Evolutionary conservation across 192 early-diverging fungal genomes (phyloP).

Genomic region (Powellomyces hirtus): DNA sequence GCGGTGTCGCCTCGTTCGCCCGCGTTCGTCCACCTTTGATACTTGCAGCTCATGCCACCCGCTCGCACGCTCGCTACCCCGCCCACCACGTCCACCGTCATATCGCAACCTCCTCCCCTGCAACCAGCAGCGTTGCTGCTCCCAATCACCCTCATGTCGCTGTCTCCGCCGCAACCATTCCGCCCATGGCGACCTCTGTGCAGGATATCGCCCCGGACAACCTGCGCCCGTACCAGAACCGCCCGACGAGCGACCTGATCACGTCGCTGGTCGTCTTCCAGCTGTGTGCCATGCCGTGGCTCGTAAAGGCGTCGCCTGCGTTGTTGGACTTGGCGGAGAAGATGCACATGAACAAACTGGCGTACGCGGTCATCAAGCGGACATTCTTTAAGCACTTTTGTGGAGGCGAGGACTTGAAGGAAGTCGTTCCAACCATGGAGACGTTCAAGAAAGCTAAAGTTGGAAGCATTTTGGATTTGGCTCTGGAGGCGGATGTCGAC

Average conservation of each 20-base stretch:
- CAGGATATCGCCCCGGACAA: no score
- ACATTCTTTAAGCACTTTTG: constrained; percentile 93
- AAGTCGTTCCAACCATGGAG: constrained; percentile 82
- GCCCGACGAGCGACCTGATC: constrained; percentile 56
- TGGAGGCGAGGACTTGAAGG: constrained; percentile 81
- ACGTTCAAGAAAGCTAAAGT: constrained; percentile 58
- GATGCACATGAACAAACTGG: constrained; percentile 42
- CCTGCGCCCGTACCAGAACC: constrained; percentile 54
- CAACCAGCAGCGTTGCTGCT: no score
- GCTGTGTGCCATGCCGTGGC: constrained; percentile 60
- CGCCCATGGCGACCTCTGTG: no score
- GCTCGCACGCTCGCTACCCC: no score
- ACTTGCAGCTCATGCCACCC: no score
- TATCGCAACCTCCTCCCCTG: no score
- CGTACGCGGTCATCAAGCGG: constrained; percentile 71
- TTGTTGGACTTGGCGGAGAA: constrained; percentile 57
- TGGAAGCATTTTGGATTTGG: constrained; percentile 84
- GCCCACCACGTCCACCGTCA: no score
- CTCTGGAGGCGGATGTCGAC: constrained; percentile 65
- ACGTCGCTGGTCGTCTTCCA: constrained; percentile 69
- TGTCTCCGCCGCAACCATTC: no score
- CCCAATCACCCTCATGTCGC: no score
- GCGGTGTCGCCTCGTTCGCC: no score
- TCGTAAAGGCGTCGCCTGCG: constrained; percentile 58
- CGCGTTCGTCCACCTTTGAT: no score